Conservation (phyloP, 768 basidiomycete species). For the Symmetrospora coprosmae region DNA sequence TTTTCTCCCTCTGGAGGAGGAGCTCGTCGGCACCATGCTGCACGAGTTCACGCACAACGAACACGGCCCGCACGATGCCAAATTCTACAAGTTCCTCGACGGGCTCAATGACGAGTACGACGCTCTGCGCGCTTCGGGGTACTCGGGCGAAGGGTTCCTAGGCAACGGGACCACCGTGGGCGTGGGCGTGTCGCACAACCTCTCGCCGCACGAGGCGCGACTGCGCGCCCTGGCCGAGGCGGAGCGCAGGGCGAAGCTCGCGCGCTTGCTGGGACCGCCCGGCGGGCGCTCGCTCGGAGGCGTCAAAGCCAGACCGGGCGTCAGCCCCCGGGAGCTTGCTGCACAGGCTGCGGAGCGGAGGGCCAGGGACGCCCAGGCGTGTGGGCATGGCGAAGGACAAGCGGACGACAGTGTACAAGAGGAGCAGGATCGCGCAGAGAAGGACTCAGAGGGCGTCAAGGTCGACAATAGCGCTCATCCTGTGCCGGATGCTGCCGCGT, state of each 20-base stretch:
- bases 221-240: conserved; percentile 62
- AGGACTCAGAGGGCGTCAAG: conserved; percentile 25
- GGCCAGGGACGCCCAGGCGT: conserved; percentile 56
- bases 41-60: conserved; percentile 53
- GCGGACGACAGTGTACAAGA: conserved; percentile 25
- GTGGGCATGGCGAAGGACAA: conserved; percentile 37
- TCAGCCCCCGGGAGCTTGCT: conserved; percentile 57
- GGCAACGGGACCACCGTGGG: conserved; percentile 59
- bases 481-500: conserved; percentile 9
- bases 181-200: conserved; percentile 34
- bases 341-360: conserved; percentile 81
- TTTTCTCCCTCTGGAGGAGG: conserved; percentile 44
- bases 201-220: conserved; percentile 53
- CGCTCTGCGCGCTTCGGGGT: conserved; percentile 60
- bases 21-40: conserved; percentile 69
- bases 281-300: conserved; percentile 48
- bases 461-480: neutral
- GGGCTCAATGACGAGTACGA: conserved; percentile 78
- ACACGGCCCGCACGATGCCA: conserved; percentile 70
- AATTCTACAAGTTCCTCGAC: conserved; percentile 42
- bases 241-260: conserved; percentile 51
- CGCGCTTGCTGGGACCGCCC: conserved; percentile 44
- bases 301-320: conserved; percentile 31
- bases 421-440: conserved; percentile 31
- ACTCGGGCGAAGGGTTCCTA: conserved; percentile 81